These are phyloP conservation scores for Tephrocybe rancida DNA, from an alignment of 768 basidiomycete genomes.

Conservation along the genomic window DNA sequence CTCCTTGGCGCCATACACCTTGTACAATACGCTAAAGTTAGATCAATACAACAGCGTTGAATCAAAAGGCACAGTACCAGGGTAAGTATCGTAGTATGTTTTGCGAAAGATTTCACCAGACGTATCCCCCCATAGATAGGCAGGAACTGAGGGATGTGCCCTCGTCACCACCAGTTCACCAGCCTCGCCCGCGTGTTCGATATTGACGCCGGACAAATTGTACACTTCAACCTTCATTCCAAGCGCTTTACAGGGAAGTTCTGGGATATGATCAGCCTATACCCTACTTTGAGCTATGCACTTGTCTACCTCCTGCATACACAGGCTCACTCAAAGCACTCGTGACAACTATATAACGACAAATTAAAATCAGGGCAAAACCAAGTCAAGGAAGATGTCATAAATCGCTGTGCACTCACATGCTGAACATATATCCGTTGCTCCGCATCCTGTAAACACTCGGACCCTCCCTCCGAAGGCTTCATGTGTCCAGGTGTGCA, in stretches of 20 bases:
- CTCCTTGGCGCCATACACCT: constrained; percentile 69
- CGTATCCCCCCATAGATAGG: constrained; percentile 67
- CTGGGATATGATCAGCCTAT: constrained; percentile 28
- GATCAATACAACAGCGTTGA: neutral
- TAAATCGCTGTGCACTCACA: constrained; percentile 47
- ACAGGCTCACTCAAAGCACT: constrained; percentile 50
- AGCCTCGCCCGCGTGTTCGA: constrained; percentile 42
- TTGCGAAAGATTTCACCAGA: constrained; percentile 54
- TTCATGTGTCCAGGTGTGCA: constrained; percentile 64
- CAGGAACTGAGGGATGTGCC: constrained; percentile 66
- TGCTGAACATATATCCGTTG: constrained; percentile 66
- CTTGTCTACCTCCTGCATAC: constrained; percentile 50
- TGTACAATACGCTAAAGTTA: neutral
- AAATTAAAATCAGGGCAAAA: neutral
- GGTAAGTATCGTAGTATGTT: constrained; percentile 63
- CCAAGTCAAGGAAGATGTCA: no score
- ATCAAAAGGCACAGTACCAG: constrained; percentile 36
- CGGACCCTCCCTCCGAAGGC: constrained; percentile 56
- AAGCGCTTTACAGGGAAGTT: constrained; percentile 59
- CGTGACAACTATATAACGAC: constrained; percentile 46
- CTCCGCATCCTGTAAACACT: constrained; percentile 58
- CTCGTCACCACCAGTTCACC: constrained; percentile 67
- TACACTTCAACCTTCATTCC: constrained; percentile 67
- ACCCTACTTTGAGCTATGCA: neutral
- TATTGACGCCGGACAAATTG: constrained; percentile 51